Conservation (phyloP, 108 stramenopile species). For the Nitzschia sp. region DNA sequence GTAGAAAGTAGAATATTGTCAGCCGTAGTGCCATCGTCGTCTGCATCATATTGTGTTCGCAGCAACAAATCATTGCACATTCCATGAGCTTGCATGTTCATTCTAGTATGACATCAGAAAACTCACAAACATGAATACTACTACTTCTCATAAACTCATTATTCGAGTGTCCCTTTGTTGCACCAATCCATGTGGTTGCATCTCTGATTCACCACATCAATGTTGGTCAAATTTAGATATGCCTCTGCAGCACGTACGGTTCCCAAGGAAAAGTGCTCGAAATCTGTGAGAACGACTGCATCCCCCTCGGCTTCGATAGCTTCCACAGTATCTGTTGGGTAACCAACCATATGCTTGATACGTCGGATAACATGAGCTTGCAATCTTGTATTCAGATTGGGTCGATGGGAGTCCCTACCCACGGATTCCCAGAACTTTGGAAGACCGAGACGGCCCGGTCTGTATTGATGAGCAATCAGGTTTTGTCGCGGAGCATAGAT, state of each 20-base stretch:
- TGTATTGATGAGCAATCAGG: slow-evolving; percentile 88
- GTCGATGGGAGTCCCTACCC: slow-evolving; percentile 64
- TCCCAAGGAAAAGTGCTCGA: slow-evolving; percentile 62
- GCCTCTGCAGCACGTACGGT: slow-evolving; percentile 49
- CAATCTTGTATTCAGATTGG: slow-evolving; percentile 47
- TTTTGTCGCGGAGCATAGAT: slow-evolving; percentile 88
- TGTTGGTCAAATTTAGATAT: slow-evolving; percentile 57
- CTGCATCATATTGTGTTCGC: no score
- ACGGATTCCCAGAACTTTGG: slow-evolving; percentile 96
- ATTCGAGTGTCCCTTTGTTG: slow-evolving; percentile 22
- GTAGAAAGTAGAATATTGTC: no score
- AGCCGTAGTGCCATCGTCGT: no score
- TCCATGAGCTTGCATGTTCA: no score
- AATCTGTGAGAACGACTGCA: slow-evolving; percentile 40
- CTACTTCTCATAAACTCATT: background rate
- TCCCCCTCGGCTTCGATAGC: slow-evolving; percentile 35
- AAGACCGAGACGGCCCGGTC: slow-evolving; percentile 59
- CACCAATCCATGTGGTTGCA: slow-evolving; percentile 63
- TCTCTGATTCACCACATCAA: slow-evolving; percentile 48
- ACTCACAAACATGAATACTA: background rate
- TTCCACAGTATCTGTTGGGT: slow-evolving; percentile 44
- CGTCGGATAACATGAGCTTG: slow-evolving; percentile 63
- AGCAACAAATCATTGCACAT: no score
- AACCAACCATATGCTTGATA: slow-evolving; percentile 75
- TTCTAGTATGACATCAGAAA: no score